phyloP scores from a whole-genome alignment of 345 rosid species.

The Syzygium oleosum region DNA sequence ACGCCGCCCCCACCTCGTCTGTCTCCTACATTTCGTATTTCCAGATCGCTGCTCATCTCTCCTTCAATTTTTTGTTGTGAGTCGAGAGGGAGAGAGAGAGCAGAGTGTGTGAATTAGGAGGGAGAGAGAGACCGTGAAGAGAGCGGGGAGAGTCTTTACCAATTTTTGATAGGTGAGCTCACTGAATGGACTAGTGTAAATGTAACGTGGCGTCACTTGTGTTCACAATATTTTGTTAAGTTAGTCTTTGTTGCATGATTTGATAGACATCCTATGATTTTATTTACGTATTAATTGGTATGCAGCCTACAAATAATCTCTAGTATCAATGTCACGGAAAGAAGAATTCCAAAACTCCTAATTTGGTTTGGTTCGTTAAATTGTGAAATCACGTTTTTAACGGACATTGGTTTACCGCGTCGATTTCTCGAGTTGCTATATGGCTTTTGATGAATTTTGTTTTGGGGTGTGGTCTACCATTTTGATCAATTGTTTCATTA shows the following conservation, averaged over 20 bases:
- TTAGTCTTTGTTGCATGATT: not conserved
- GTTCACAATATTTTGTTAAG: too few relatives aligned
- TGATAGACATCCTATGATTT: not conserved
- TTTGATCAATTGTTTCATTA: accelerated
- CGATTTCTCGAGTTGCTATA: accelerated
- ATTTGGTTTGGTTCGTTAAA: not conserved
- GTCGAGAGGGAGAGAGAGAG: too few relatives aligned
- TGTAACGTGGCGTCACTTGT: too few relatives aligned
- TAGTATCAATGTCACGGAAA: not conserved
- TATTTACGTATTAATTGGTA: not conserved
- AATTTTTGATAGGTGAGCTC: too few relatives aligned
- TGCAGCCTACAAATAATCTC: not conserved
- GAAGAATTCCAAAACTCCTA: not conserved
- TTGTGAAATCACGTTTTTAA: not conserved
- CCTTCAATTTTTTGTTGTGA: too few relatives aligned
- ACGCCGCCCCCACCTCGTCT: too few relatives aligned
- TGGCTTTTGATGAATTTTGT: accelerated
- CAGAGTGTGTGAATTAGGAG: too few relatives aligned
- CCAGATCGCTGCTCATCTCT: too few relatives aligned
- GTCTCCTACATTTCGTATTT: too few relatives aligned
- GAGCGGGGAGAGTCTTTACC: too few relatives aligned
- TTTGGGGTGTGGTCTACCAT: accelerated
- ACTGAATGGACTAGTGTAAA: too few relatives aligned
- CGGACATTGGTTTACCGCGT: accelerated
- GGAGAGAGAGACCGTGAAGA: too few relatives aligned